These are phyloP conservation scores for Juglanconis juglandina DNA, from an alignment of 2,329 filamentous ascomycete genomes.

Conservation along the genomic window DNA sequence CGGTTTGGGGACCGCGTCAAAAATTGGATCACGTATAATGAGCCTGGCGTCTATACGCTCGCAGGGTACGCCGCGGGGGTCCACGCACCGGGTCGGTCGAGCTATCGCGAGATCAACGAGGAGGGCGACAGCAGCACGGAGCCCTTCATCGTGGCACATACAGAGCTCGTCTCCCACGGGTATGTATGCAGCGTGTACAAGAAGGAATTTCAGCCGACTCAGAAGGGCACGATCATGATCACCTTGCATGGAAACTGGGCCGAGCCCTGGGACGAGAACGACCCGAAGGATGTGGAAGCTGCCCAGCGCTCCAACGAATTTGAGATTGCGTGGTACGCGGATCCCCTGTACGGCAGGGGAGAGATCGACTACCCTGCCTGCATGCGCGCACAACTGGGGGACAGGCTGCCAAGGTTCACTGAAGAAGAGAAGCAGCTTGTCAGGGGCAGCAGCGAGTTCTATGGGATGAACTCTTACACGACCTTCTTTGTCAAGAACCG, in stretches of 20 bases:
- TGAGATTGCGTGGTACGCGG: slow-evolving; percentile 40
- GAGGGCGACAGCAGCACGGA: slow-evolving; percentile 32
- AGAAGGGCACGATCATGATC: slow-evolving; percentile 38
- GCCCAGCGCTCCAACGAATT: slow-evolving; percentile 39
- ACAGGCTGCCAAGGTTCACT: slow-evolving; percentile 35
- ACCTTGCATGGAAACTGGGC: slow-evolving; percentile 41
- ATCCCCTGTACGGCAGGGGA: slow-evolving; percentile 35
- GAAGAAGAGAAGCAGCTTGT: slow-evolving; percentile 36
- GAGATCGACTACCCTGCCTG: slow-evolving; percentile 37
- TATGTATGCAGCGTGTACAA: slow-evolving; percentile 36
- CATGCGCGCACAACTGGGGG: slow-evolving; percentile 37
- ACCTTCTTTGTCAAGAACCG: slow-evolving; percentile 36
- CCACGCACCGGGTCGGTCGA: slow-evolving; percentile 30
- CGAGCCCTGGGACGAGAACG: slow-evolving; percentile 35
- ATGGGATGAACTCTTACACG: slow-evolving; percentile 43
- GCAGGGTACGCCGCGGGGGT: slow-evolving; percentile 34
- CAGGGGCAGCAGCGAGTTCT: slow-evolving; percentile 35
- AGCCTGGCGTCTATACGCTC: slow-evolving; percentile 31
- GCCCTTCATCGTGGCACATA: slow-evolving; percentile 38
- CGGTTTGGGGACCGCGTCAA: slow-evolving; percentile 56
- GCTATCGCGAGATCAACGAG: slow-evolving; percentile 28
- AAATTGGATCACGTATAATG: slow-evolving; percentile 49
- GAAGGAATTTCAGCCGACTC: slow-evolving; percentile 34
- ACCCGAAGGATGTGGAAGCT: slow-evolving; percentile 33
- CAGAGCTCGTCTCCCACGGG: slow-evolving; percentile 36